Evolutionary conservation across 2,329 filamentous ascomycete genomes (phyloP).

Genomic region (Stemphylium vesicarium): DNA sequence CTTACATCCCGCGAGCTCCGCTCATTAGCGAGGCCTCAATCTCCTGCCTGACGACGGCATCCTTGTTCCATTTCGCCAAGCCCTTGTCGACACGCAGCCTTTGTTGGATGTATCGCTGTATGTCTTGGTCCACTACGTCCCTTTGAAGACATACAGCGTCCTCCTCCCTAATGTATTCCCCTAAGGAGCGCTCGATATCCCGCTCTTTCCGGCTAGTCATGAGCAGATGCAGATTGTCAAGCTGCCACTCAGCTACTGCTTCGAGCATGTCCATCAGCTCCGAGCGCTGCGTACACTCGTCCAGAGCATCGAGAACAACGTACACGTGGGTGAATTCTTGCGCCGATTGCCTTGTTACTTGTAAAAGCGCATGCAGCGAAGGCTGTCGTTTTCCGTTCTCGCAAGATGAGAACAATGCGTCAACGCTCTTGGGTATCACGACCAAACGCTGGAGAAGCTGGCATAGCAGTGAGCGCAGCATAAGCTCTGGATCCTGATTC

Average conservation of each 20-base stretch:
- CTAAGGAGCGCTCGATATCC: constrained; percentile 34
- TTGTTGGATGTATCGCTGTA: constrained; percentile 34
- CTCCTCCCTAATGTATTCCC: constrained; percentile 14
- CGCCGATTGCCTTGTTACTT: constrained; percentile 31
- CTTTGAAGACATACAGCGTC: constrained; percentile 30
- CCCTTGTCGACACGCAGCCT: constrained; percentile 44
- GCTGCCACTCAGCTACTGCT: constrained; percentile 28
- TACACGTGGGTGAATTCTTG: constrained; percentile 24
- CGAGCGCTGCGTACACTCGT: constrained; percentile 32
- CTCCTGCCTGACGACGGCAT: constrained; percentile 33
- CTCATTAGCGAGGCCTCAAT: constrained; percentile 33
- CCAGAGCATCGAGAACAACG: constrained; percentile 37
- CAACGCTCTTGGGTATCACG: constrained; percentile 21
- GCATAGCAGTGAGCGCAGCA: constrained; percentile 48
- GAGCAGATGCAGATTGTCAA: constrained; percentile 32
- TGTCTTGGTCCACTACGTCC: constrained; percentile 35
- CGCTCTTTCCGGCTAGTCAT: constrained; percentile 38
- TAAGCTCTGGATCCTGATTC: constrained; percentile 45
- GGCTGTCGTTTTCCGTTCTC: constrained; percentile 32
- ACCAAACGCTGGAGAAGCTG: constrained; percentile 41
- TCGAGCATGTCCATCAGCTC: constrained; percentile 33
- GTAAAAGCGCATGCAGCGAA: constrained; percentile 26
- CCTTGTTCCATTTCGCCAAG: constrained; percentile 34
- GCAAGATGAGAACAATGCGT: constrained; percentile 36
- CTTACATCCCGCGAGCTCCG: constrained; percentile 35